Conservation (phyloP, 169 alveolate genomes). For the Plasmodium falciparum region DNA sequence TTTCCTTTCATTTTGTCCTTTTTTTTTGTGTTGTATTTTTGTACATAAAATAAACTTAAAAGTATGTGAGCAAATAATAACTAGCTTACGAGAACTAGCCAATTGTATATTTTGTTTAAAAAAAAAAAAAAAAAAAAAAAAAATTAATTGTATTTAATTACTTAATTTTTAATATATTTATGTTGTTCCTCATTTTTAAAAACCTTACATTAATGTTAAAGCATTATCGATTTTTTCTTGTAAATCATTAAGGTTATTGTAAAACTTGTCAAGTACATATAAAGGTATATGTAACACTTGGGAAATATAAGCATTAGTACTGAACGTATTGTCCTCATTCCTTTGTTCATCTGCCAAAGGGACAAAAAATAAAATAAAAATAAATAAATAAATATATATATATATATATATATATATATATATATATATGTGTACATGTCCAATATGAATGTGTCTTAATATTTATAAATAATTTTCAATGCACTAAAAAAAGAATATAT, state of each 20-base stretch:
- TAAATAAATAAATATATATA: neutral
- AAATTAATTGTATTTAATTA: too few relatives aligned
- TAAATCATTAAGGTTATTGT: conserved; percentile 13
- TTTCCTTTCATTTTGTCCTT: too few relatives aligned
- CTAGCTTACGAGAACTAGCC: too few relatives aligned
- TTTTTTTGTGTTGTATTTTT: too few relatives aligned
- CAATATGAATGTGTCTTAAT: neutral
- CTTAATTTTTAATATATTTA: too few relatives aligned
- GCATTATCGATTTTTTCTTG: conserved; percentile 19
- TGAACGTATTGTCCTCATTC: conserved; percentile 3
- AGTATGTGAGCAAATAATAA: too few relatives aligned
- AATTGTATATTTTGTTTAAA: too few relatives aligned
- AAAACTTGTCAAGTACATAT: conserved; percentile 55
- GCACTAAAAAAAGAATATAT: neutral
- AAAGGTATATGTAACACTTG: conserved; percentile 50
- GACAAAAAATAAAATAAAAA: neutral
- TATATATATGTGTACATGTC: neutral
- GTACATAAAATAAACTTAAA: too few relatives aligned
- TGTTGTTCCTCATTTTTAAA: conserved; percentile 1
- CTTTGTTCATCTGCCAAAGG: conserved; percentile 8
- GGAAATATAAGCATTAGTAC: conserved; percentile 38
- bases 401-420: neutral
- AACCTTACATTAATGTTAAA: neutral
- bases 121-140: too few relatives aligned
- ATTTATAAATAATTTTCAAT: too few relatives aligned